These are phyloP conservation scores for Pilobolus umbonatus DNA, from an alignment of 192 early-diverging fungal species.

Conservation along the genomic window DNA sequence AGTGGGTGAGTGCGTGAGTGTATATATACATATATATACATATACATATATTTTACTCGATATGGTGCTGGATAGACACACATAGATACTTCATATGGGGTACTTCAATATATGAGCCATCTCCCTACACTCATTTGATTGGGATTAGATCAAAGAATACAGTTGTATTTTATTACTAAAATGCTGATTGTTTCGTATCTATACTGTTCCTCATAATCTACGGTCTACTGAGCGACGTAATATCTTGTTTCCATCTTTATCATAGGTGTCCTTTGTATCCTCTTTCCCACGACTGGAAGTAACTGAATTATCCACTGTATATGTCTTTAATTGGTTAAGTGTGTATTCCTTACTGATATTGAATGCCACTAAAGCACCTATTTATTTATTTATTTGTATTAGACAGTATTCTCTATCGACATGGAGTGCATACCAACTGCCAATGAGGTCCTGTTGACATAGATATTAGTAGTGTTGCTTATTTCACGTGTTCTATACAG, in stretches of 20 bases:
- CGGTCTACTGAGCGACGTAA: slow-evolving; percentile 11
- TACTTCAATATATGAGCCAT: no score
- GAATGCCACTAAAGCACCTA: slow-evolving; percentile 5
- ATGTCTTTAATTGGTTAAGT: neutral
- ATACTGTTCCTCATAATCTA: slow-evolving; percentile 9
- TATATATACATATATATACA: no score
- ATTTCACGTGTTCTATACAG: neutral
- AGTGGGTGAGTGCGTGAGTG: no score
- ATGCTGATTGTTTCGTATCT: no score
- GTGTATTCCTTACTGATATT: slow-evolving; percentile 8
- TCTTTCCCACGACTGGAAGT: slow-evolving; percentile 5
- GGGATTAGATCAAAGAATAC: no score
- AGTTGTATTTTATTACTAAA: no score
- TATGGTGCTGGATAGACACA: no score
- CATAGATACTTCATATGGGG: no score
- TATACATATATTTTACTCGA: no score
- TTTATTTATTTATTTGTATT: neutral
- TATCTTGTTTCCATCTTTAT: neutral
- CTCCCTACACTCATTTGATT: no score
- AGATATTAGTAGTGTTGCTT: neutral
- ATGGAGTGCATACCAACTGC: slow-evolving; percentile 3
- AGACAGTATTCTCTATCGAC: neutral
- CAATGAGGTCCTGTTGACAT: neutral
- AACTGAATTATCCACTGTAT: slow-evolving; percentile 2
- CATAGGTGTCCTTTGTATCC: neutral